Conservation (phyloP, 163 green algal genomes). For the Scenedesmus sp. region DNA sequence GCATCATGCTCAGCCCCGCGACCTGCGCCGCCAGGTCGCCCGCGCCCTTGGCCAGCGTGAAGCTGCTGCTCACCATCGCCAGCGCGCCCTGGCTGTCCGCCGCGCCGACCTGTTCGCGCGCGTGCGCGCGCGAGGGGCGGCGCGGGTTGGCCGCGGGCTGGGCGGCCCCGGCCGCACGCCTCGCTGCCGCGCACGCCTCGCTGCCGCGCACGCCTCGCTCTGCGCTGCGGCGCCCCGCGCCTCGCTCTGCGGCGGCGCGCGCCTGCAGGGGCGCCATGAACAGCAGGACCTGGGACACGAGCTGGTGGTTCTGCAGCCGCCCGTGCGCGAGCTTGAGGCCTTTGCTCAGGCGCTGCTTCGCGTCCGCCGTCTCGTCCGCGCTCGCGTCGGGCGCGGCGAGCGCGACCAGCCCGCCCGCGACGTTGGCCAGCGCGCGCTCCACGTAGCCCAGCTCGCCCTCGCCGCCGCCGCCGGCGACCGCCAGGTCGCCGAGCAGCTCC, state of each 20-base stretch:
- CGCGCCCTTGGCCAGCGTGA: slow-evolving; percentile 18
- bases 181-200: too few relatives aligned
- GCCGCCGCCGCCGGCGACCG: too few relatives aligned
- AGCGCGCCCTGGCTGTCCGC: slow-evolving; percentile 11
- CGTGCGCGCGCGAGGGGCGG: too few relatives aligned
- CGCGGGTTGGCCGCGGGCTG: neutral
- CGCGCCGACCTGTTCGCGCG: slow-evolving; percentile 7
- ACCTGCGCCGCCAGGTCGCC: slow-evolving; percentile 34
- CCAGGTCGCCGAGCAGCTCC: slow-evolving; percentile 16
- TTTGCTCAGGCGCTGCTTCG: slow-evolving; percentile 42
- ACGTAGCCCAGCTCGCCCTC: slow-evolving; percentile 21
- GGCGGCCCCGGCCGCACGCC: too few relatives aligned
- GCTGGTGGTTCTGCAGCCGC: slow-evolving; percentile 46
- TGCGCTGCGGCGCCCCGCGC: too few relatives aligned
- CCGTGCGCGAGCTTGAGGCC: slow-evolving; percentile 34
- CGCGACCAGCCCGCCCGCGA: slow-evolving; percentile 24
- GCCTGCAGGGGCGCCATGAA: slow-evolving; percentile 42
- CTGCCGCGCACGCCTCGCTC: too few relatives aligned
- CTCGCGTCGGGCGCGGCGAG: neutral
- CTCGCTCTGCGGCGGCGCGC: too few relatives aligned
- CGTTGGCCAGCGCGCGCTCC: slow-evolving; percentile 17
- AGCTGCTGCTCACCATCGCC: slow-evolving; percentile 28
- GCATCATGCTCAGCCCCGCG: slow-evolving; percentile 18
- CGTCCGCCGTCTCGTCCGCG: slow-evolving; percentile 8
- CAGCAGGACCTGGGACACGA: slow-evolving; percentile 37